A percentile compares a stretch with the other conserved stretches of the same genome.
Evolutionary conservation across 805 yeast species (phyloP).

Genomic region (Wickerhamomyces silvicola): DNA sequence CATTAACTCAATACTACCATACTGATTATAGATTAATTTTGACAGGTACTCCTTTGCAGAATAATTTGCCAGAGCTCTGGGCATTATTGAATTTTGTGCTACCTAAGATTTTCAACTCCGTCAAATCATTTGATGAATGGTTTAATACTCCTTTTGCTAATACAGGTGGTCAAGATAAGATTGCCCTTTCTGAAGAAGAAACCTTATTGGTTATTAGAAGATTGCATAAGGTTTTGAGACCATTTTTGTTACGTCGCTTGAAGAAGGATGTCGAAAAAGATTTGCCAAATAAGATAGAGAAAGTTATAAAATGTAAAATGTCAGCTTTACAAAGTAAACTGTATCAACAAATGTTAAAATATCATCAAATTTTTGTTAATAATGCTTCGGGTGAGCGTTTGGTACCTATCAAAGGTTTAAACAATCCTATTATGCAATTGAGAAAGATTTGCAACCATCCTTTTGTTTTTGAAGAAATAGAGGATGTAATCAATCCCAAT

Average conservation of each 20-base stretch:
- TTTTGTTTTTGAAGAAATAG: constrained; percentile 79
- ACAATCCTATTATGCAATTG: constrained; percentile 80
- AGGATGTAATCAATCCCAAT: constrained; percentile 57
- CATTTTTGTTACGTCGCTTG: constrained; percentile 75
- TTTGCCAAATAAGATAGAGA: constrained; percentile 78
- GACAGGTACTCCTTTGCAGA: constrained; percentile 86
- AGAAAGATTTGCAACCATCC: constrained; percentile 86
- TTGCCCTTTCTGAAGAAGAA: constrained; percentile 82
- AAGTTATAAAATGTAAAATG: constrained; percentile 72
- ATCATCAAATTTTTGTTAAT: constrained; percentile 62
- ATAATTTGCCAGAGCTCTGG: constrained; percentile 82
- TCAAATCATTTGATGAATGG: constrained; percentile 85
- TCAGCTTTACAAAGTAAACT: constrained; percentile 65
- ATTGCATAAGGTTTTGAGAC: constrained; percentile 80
- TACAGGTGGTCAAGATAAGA: constrained; percentile 74
- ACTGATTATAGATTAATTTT: constrained; percentile 74
- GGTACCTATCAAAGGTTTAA: constrained; percentile 64
- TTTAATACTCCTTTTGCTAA: constrained; percentile 85
- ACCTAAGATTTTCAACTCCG: constrained; percentile 81
- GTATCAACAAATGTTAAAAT: constrained; percentile 73
- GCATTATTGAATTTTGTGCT: constrained; percentile 75
- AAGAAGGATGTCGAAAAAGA: constrained; percentile 86
- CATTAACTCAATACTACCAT: constrained; percentile 64
- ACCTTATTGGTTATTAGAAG: constrained; percentile 74
- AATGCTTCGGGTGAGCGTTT: constrained; percentile 49